These are phyloP conservation scores for Penicillium herquei DNA, from an alignment of 495 filamentous ascomycete genomes.

Conservation along the genomic window DNA sequence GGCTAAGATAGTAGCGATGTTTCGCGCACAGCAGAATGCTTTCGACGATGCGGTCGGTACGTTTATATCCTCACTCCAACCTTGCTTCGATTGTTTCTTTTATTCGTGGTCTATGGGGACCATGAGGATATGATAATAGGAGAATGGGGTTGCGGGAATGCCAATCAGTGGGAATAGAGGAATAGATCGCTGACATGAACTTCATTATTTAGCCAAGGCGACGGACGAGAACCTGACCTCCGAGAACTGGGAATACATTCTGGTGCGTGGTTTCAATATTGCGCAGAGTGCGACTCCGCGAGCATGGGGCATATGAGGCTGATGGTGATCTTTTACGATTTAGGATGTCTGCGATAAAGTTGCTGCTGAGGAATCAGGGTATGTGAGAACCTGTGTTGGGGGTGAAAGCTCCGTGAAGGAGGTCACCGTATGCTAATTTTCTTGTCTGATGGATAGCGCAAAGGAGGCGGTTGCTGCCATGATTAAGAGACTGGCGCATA, in stretches of 20 bases:
- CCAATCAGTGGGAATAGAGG: neutral
- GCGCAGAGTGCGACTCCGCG: neutral
- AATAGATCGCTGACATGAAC: conserved; percentile 22
- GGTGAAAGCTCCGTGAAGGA: neutral
- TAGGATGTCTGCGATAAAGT: conserved; percentile 97
- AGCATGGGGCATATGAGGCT: conserved; percentile 9
- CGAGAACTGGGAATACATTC: conserved; percentile 98
- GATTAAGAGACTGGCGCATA: conserved; percentile 94
- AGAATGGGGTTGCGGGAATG: neutral
- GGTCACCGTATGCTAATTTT: conserved; percentile 15
- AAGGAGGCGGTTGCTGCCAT: conserved; percentile 92
- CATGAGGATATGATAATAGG: neutral
- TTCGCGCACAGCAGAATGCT: conserved; percentile 74
- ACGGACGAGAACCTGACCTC: conserved; percentile 98
- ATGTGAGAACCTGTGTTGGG: conserved; percentile 15
- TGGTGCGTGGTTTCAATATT: conserved; percentile 48
- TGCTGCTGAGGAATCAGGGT: conserved; percentile 61
- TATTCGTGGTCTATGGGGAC: neutral
- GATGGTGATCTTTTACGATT: conserved; percentile 9
- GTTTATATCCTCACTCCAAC: conserved; percentile 18
- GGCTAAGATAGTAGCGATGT: conserved; percentile 51
- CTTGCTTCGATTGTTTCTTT: neutral
- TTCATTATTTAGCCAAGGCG: conserved; percentile 73
- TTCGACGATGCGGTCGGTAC: conserved; percentile 82
- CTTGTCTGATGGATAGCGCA: conserved; percentile 43